Evolutionary conservation across 2,329 filamentous ascomycete genomes (phyloP).

Genomic region (Biscogniauxia sp.): DNA sequence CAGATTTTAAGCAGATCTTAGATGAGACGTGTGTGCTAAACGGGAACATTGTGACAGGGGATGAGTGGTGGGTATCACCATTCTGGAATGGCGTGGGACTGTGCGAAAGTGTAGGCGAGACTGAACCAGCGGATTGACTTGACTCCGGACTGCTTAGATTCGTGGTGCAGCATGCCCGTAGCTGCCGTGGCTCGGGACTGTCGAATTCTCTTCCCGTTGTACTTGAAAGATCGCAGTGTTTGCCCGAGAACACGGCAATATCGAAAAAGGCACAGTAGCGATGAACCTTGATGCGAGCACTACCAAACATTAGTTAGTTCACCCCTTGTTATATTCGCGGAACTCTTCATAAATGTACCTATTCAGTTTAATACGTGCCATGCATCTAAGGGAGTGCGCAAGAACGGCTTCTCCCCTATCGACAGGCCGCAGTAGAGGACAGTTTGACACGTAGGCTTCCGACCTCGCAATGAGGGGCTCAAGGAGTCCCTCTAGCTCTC

Average conservation of each 20-base stretch:
- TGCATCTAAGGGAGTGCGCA: slow-evolving; percentile 42
- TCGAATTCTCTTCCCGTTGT: slow-evolving; percentile 24
- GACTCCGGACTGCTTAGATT: slow-evolving; percentile 23
- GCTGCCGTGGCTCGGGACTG: slow-evolving; percentile 30
- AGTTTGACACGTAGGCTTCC: slow-evolving; percentile 35
- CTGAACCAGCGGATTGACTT: slow-evolving; percentile 25
- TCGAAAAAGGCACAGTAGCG: slow-evolving; percentile 52
- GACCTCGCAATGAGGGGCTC: slow-evolving; percentile 37
- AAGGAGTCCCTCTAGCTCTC: slow-evolving; percentile 38
- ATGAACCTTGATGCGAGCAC: slow-evolving; percentile 51
- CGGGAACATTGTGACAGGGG: slow-evolving; percentile 33
- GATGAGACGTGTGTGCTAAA: slow-evolving; percentile 47
- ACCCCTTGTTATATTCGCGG: not conserved
- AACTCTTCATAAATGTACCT: slow-evolving; percentile 32
- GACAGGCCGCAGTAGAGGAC: slow-evolving; percentile 35
- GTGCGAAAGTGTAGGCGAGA: slow-evolving; percentile 29
- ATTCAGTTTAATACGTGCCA: slow-evolving; percentile 50
- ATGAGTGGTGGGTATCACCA: slow-evolving; percentile 7
- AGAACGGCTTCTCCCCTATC: slow-evolving; percentile 40
- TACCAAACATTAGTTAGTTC: slow-evolving; percentile 22
- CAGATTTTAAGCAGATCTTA: slow-evolving; percentile 48
- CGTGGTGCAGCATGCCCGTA: slow-evolving; percentile 37
- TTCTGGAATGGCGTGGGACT: slow-evolving; percentile 23
- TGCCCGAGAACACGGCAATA: slow-evolving; percentile 46
- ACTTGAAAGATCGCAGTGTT: slow-evolving; percentile 47